Evolutionary conservation across 2,329 filamentous ascomycete genomes (phyloP), one percentile per base, ranked within the genome.

Genomic region (Anthostomella pinea): DNA sequence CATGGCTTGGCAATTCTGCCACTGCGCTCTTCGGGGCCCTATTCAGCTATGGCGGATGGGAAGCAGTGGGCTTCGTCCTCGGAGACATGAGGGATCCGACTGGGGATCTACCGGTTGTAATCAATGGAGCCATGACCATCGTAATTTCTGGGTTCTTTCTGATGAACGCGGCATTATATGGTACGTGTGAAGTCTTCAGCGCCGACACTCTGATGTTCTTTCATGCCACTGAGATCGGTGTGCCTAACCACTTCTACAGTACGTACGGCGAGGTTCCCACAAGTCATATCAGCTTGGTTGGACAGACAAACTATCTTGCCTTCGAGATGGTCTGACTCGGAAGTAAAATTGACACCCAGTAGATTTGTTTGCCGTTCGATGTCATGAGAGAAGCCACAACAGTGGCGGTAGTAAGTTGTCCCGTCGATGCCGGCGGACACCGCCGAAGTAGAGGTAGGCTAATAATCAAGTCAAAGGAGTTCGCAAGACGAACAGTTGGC

Each of bases 1-100:
- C 57, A 17, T 62, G 56, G 21, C 57, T 67, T 18, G 66, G 66
- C 3, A 54, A 62, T 17, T 63, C 65, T 33, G 62, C 60, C 14
- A 63, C 62, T 16, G 66, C 66, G 19, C 57, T 68, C 4, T 66
- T 68, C 43, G 62, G 59, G n/a, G 64, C 57, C 6, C 50, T 69
- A 6, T 70, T 62, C 54, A 65, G 63, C 25, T 70, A 67, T 41
- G 64, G 64, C 28, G 66, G 66, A 1, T 71, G 64, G 65, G 65
- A 70, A 36, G 68, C 60, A 38, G 65, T 68, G 39, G 49, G 48
- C 7, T 60, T 59, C 35, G 49, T 62, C 16, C 37, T 47, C 18
- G 51, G 52, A 26, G 54, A 60, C 26, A 54, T 56, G 51, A 39
- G 42, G 23, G 49, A 56, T 30, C 55, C 54, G 3, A 33, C 28